Evolutionary conservation across 2,329 filamentous ascomycete species (phyloP), one percentile per base, ranked within the genome.

Genomic region (Aspergillus caelatus): DNA sequence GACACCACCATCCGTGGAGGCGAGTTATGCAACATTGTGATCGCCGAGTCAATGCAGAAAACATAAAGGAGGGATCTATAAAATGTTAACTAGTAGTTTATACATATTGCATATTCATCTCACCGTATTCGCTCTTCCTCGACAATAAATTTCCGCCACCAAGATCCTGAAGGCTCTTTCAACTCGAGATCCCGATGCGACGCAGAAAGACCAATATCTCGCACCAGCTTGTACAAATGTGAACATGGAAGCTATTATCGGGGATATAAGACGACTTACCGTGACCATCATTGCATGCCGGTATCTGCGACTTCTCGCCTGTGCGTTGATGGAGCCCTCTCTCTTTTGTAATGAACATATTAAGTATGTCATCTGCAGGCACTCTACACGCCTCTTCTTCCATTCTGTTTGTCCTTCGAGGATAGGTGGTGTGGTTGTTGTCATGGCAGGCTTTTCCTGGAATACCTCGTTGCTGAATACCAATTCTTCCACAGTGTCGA

Each of bases 11-110:
- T 70, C 23, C 72, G 68, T 0, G 72, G 73, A 3, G 72, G 69
- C 6, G 67, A 68, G 36, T 74, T 72, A 65, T 74, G 68, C 48
- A 75, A 65, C n/a, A 72, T 72, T 3, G 68, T 68, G n/a, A 71
- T 68, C 14, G 72, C 72, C 3, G 67, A 67, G 52, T 75, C 73
- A 23, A 75, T 69, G 12, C 74, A 57, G 46, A 73, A 75, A 8
- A 73, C 65, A n/a, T 68, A 74, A 9, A 62, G 69, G 2, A 72
- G 53, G 11, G 71, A 68, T 28, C 72, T 74, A 39, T 16, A 3
- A 12, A 36, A 21, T 30, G 10, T 67, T 16, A 68, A 56, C 14
- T 30, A 19, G 8, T 5, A 39, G 5, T 19, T 3, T 5, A 54
- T 23, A 23, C 5, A 7, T 21, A 19, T 19, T 30, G 12, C 5